Evolutionary conservation across 192 early-diverging fungal species (phyloP).

Genomic region (Hyaloraphidium curvatum): DNA sequence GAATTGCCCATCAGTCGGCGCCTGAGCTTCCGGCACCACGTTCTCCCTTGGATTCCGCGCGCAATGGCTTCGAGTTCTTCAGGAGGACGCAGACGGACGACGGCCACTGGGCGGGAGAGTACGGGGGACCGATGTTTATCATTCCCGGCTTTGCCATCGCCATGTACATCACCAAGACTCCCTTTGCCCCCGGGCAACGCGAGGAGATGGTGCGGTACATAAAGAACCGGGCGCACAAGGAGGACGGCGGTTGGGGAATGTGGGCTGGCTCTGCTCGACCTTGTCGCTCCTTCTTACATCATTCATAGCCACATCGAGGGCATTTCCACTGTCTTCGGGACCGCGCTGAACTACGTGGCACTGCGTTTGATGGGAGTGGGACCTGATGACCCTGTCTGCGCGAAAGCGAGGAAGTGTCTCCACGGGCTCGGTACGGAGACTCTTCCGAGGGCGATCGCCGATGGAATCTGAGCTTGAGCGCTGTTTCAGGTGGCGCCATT

Average conservation of each 20-base stretch:
- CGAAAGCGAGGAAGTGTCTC: constrained; percentile 58
- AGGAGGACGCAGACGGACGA: constrained; percentile 69
- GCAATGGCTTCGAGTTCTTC: constrained; percentile 83
- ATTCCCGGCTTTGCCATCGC: constrained; percentile 77
- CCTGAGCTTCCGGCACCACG: constrained; percentile 31
- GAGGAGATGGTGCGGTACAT: constrained; percentile 79
- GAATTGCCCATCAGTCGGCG: constrained; percentile 15
- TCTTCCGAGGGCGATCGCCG: not conserved
- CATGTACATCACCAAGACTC: constrained; percentile 63
- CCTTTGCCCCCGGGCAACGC: constrained; percentile 36
- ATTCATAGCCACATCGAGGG: constrained; percentile 64
- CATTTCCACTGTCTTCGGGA: constrained; percentile 85
- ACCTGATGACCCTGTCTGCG: constrained; percentile 70
- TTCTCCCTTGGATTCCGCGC: constrained; percentile 61
- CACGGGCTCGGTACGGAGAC: constrained; percentile 45
- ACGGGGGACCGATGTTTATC: constrained; percentile 94
- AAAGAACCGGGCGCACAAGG: constrained; percentile 52
- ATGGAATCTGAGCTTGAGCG: not conserved
- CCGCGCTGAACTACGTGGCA: constrained; percentile 80
- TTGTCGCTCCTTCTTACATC: not conserved
- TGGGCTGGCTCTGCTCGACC: constrained; percentile 13
- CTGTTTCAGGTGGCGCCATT: constrained; percentile 48
- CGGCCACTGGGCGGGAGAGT: constrained; percentile 86
- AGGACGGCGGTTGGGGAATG: constrained; percentile 96
- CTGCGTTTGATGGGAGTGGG: constrained; percentile 71